These are phyloP conservation scores for Colletotrichum sp. DNA, from an alignment of 2,329 filamentous ascomycete species.

Conservation along the genomic window DNA sequence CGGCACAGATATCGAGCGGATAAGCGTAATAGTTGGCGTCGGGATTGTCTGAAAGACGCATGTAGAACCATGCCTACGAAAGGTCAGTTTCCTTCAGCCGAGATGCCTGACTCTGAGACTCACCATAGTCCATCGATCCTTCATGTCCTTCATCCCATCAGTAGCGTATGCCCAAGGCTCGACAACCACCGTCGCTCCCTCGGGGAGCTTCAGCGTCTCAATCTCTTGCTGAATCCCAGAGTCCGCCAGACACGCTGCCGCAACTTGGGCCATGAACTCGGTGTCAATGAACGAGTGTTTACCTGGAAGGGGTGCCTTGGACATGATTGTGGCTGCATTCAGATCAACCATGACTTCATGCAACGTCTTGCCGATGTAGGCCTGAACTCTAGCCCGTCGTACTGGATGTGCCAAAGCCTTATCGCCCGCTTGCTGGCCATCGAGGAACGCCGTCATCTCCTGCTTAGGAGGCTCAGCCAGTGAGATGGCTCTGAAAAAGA, in stretches of 20 bases:
- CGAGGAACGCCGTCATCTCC: conserved; percentile 44
- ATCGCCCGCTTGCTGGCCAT: conserved; percentile 35
- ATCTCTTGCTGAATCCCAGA: conserved; percentile 47
- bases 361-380: conserved; percentile 24
- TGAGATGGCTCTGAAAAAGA: conserved; percentile 49
- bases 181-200: conserved; percentile 47
- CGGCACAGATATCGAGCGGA: conserved; percentile 57
- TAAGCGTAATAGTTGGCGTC: conserved; percentile 65
- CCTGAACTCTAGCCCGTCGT: conserved; percentile 40
- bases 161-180: conserved; percentile 63
- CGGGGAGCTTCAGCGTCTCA: conserved; percentile 45
- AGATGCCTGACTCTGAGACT: background rate
- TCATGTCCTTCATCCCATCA: conserved; percentile 58
- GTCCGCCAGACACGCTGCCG: conserved; percentile 51
- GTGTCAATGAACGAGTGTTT: conserved; percentile 52
- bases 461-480: conserved; percentile 50
- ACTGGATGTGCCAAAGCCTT: background rate
- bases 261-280: conserved; percentile 52
- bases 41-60: conserved; percentile 38
- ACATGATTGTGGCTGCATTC: background rate
- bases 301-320: conserved; percentile 39
- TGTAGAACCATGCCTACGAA: conserved; percentile 18
- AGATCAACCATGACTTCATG: conserved; percentile 27
- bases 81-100: background rate
- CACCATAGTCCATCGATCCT: conserved; percentile 53